Evolutionary conservation across 1,284 basidiomycete species (phyloP), one percentile per base, ranked within the genome.

Genomic region (Albatrellus sp.): DNA sequence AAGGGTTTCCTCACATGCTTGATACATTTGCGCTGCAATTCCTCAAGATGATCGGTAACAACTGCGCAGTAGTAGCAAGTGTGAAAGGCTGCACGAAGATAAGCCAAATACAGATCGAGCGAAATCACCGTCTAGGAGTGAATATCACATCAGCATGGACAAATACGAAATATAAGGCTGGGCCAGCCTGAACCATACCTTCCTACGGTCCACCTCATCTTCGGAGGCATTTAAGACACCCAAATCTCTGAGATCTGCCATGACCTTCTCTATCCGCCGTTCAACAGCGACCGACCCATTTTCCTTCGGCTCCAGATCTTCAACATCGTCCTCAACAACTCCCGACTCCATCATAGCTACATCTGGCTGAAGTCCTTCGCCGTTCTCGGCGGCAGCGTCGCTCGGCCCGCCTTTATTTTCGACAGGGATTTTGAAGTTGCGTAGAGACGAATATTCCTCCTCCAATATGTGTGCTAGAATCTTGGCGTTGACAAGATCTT

Each of bases 51-150:
- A 65, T 93, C 85, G 59, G 81, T 85, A 53, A 88, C 77, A 59
- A 90, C 81, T 55, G 87, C 81, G 69, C 92, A 97, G 67, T 97
- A 97, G 66, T 92, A 97, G 74, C 93, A 93, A 58, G 86, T 81
- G 73, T 89, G 75, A 65, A 85, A 90, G 43, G 82, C 86, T 59
- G 75, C 72, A 55, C 90, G 83, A 57, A 92, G 67, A 64, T 90
- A 90, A 44, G 79, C 77, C 61, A 91, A 69, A 61, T 89, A 88
- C 61, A 91, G 63, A 67, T 93, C 90, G 62, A 92, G 72, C 54
- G 84, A 72, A 57, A 87, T 68, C 55, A 76, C 72, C 58, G 73
- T 72, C 34, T 35, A 9, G 13, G 16, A 35, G 34, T 12, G 16
- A 39, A 20, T 16, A 8, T 17, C 13, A 35, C 34, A 17, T 35